Base-by-base conservation (phyloP, 2,329 filamentous ascomycete genomes). In the Colletotrichum endophyticum region DNA sequence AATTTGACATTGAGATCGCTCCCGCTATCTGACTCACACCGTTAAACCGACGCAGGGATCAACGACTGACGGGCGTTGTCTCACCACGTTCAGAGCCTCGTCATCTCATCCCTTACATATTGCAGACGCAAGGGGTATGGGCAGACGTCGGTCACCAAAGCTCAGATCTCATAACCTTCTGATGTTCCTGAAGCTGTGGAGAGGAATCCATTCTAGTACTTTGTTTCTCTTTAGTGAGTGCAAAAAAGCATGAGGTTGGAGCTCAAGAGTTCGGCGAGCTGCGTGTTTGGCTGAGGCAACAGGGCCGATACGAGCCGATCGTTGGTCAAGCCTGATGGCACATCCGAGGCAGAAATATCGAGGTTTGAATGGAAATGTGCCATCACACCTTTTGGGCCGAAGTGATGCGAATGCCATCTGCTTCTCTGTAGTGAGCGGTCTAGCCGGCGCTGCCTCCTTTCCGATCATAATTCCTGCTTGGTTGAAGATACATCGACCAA, bases 151-250 rank as follows among this genome's bases (percentile, higher is more conserved):
- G 2, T 22, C 44, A 13, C 6, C 11, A 53, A 53, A 53, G 44
- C 44, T 13, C 2, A 13, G 44, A 53, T 19, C 4, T 53, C n/a
- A 4, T n/a, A 13, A 7, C 4, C 44, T 53, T 7, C 11, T 22
- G 6, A 25, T 53, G 2, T 25, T 53, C n/a, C 39, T 49, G 39
- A n/a, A n/a, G 3, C 19, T 12, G 12, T 49, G 2, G 9, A 49
- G 0, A 49, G 9, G 1, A 22, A 12, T n/a, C 2, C 39, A n/a
- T n/a, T 12, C 9, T 5, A 5, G 19, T 49, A 49, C 0, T 49
- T n/a, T 6, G 19, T 49, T 9, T 53, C 44, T 19, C 4, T 39
- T 39, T 4, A 5, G 36, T 19, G 19, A 12, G 44, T n/a, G n/a
- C n/a, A n/a, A n/a, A n/a, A n/a, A n/a, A n/a, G n/a, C n/a, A n/a